Evolutionary conservation across 2,329 filamentous ascomycete genomes (phyloP), one percentile per base, ranked within the genome.

Genomic region (Trichoderma hamatum): DNA sequence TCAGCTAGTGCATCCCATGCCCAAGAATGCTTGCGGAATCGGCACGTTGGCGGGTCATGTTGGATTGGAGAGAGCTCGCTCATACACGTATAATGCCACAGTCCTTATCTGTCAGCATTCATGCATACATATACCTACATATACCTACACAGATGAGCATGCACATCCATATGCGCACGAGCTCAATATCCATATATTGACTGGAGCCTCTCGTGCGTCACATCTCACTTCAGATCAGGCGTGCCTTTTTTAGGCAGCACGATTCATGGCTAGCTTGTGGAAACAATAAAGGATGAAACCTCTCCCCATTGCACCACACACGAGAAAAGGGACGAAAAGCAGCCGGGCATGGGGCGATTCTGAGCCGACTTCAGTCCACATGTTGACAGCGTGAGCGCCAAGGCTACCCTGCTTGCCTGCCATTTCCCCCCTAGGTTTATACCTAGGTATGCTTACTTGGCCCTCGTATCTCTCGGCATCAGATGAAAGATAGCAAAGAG

Each of bases 381-480:
- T 14, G 36, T 36, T 7, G 43, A 52, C 49, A 56, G 49, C 49
- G 51, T 63, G 49, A 54, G 62, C 62, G 62, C 51, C 62, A 65
- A 65, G 51, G 62, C 39, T 51, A 34, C 30, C 51, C 21, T 61
- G 26, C 32, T 19, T 63, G 34, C 14, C 24, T 21, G 5, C 34
- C 30, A 46, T 61, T 61, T 9, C 21, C 36, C 36, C 39, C 39
- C 21, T 21, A 49, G 46, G 46, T 49, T 49, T 5, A 21, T 56
- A 32, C 54, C 54, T 56, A 32, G 24, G 19, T 21, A 49, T 56
- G 63, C 63, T 49, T 43, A 66, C 52, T 66, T 36, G 32, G 24
- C 51, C 51, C 62, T 65, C 51, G 62, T 65, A 65, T 65, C 62
- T 65, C 43, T 55, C 51, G 62, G 62, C 62, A 56, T 56, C 51